A percentile compares a stretch with the other conserved stretches of the same genome.
These are phyloP conservation scores for Phalaenopsis equestris DNA, from an alignment of 106 monocot species.

Conservation along the genomic window DNA sequence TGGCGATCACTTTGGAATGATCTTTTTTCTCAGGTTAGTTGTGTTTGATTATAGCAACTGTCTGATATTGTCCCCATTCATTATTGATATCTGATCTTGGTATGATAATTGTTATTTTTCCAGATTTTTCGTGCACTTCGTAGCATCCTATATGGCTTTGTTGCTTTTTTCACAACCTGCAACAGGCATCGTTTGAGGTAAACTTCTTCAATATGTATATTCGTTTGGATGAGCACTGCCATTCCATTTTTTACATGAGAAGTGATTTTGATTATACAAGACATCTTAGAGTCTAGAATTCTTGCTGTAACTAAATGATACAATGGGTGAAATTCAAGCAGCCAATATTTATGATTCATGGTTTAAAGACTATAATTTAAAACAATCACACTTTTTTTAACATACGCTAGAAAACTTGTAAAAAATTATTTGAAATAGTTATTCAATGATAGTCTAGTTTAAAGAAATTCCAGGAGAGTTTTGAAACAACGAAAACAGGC, in stretches of 20 bases:
- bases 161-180: conserved; percentile 83
- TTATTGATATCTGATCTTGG: background rate
- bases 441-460: background rate
- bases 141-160: conserved; percentile 85
- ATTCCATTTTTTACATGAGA: background rate
- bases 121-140: conserved; percentile 85
- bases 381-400: background rate
- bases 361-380: too few relatives aligned
- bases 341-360: too few relatives aligned
- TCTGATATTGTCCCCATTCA: background rate
- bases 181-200: conserved; percentile 98
- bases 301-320: too few relatives aligned
- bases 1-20: conserved; percentile 96
- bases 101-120: conserved; percentile 6
- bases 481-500: background rate
- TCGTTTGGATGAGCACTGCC: background rate
- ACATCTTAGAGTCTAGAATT: background rate
- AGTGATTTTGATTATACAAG: background rate
- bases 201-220: background rate
- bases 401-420: background rate
- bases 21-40: conserved; percentile 77
- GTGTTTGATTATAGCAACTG: background rate
- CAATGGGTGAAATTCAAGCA: too few relatives aligned
- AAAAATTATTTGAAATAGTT: background rate
- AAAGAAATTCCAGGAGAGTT: background rate